These are phyloP conservation scores for Hyparrhenia diplandra DNA, from an alignment of 176 grass and related monocot species.

Conservation along the genomic window DNA sequence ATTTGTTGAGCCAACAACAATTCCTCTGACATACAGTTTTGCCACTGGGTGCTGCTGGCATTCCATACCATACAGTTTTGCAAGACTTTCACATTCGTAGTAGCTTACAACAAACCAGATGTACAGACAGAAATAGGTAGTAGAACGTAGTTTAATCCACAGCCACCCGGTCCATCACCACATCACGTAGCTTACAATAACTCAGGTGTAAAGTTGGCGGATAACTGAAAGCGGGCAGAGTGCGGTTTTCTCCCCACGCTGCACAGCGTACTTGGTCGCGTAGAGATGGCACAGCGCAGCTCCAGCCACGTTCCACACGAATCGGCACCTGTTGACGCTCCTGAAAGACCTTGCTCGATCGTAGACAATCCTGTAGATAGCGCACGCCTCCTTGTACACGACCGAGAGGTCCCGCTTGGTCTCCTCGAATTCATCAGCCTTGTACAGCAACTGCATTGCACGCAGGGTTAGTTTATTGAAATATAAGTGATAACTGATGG, in stretches of 20 bases:
- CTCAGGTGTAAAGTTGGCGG: neutral
- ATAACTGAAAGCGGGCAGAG: neutral
- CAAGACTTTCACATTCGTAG: no score
- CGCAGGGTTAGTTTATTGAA: neutral
- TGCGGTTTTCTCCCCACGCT: neutral
- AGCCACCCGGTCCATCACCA: no score
- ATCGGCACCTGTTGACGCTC: neutral
- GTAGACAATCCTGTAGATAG: constrained; percentile 49
- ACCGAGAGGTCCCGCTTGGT: neutral
- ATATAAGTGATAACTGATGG: neutral
- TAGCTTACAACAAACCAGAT: no score
- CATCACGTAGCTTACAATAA: neutral
- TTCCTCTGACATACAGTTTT: neutral
- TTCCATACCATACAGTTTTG: no score
- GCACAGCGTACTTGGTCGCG: neutral
- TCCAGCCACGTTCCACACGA: neutral
- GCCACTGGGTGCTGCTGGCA: no score
- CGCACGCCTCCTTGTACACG: constrained; percentile 38
- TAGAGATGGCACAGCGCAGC: neutral
- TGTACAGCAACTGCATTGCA: constrained; percentile 51
- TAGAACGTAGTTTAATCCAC: no score
- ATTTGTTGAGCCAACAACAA: no score
- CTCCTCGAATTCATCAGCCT: constrained; percentile 36
- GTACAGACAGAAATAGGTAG: no score
- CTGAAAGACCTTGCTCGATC: neutral